These are phyloP conservation scores for Claviceps sp. DNA, from an alignment of 2,329 filamentous ascomycete species.

Conservation along the genomic window DNA sequence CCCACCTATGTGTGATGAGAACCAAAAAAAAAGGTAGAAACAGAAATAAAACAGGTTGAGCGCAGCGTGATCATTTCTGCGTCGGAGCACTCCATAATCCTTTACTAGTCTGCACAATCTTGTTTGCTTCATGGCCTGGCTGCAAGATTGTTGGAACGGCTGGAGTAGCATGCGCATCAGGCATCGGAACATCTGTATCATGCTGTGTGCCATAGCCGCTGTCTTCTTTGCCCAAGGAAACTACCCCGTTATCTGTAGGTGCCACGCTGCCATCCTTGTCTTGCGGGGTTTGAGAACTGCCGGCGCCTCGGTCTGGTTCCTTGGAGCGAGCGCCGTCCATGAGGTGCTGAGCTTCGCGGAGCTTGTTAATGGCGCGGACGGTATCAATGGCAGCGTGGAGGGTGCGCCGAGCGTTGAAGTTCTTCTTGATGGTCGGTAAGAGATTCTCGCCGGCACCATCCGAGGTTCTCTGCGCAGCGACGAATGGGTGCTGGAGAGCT, in stretches of 20 bases:
- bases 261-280: conserved; percentile 6
- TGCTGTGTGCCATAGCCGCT: conserved; percentile 35
- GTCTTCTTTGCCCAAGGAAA: conserved; percentile 28
- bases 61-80: conserved; percentile 11
- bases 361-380: conserved; percentile 57
- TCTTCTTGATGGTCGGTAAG: conserved; percentile 58
- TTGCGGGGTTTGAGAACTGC: conserved; percentile 5
- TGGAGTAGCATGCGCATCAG: conserved; percentile 24
- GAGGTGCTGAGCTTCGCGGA: conserved; percentile 47
- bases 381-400: conserved; percentile 60
- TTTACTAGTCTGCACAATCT: conserved; percentile 49
- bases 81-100: conserved; percentile 41
- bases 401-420: conserved; percentile 57
- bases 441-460: conserved; percentile 45
- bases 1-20: no score
- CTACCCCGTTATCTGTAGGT: conserved; percentile 32
- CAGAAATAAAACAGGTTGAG: neutral
- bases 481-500: conserved; percentile 53
- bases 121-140: conserved; percentile 41
- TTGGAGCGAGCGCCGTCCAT: conserved; percentile 42
- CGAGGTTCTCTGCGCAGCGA: conserved; percentile 36
- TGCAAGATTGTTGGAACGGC: conserved; percentile 37
- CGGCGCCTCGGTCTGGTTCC: conserved; percentile 31
- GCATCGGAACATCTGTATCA: conserved; percentile 28
- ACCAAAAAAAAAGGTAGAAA: neutral